A percentile compares a stretch with the other conserved stretches of the same genome.
Conservation (phyloP, 1,139 yeast genomes). For the Nadsonia starkeyi-henricii region DNA sequence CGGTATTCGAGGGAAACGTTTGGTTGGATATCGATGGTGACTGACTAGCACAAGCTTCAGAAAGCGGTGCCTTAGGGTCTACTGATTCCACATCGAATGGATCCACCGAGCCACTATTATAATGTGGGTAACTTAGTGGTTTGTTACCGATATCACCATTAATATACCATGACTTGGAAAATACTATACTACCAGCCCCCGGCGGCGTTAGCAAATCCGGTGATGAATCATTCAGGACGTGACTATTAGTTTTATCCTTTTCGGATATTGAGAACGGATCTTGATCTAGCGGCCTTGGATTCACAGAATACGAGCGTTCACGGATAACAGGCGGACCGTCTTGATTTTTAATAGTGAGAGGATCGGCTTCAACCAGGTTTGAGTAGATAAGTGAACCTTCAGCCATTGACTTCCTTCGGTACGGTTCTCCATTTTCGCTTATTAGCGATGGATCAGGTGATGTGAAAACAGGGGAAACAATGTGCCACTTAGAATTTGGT, state of each 20-base stretch:
- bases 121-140: too few relatives aligned
- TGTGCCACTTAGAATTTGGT: too few relatives aligned
- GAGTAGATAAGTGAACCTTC: neutral
- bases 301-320: neutral
- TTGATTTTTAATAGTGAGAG: neutral
- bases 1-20: too few relatives aligned
- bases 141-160: constrained; percentile 7
- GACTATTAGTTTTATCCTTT: neutral
- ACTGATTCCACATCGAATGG: too few relatives aligned
- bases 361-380: neutral
- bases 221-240: neutral
- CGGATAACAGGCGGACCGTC: neutral
- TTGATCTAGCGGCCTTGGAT: neutral
- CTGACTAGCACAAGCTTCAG: too few relatives aligned
- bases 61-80: too few relatives aligned
- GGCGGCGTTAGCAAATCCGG: neutral
- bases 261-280: neutral
- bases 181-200: constrained; percentile 1
- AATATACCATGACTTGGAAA: constrained; percentile 10
- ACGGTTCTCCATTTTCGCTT: too few relatives aligned
- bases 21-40: too few relatives aligned
- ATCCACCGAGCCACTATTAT: too few relatives aligned
- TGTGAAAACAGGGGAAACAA: too few relatives aligned
- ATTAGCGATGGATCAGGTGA: too few relatives aligned
- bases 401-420: neutral